A percentile compares a stretch with the other conserved stretches of the same genome.
phyloP scores from a whole-genome alignment of 176 grass and related monocot species.

The Oryza brachyantha region DNA sequence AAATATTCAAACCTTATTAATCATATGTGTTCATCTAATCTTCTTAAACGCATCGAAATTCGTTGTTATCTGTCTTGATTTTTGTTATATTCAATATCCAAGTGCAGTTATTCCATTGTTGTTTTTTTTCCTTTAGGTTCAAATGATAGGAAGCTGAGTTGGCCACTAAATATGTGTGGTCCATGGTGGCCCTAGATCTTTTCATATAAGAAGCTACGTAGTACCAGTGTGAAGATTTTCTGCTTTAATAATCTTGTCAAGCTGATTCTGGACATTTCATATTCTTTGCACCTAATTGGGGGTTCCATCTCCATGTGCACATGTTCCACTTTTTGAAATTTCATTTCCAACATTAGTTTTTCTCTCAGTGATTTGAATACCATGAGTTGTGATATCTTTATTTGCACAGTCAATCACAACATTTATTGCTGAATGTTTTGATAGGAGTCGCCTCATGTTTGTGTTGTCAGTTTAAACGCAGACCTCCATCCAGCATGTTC shows the following conservation, averaged over 20 bases:
- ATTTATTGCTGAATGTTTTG: background rate
- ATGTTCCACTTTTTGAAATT: conserved; percentile 2
- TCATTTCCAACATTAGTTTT: background rate
- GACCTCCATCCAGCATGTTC: background rate
- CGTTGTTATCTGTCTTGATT: background rate
- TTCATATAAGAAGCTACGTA: background rate
- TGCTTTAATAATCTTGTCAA: conserved; percentile 2
- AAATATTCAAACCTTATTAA: background rate
- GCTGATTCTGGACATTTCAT: conserved; percentile 16
- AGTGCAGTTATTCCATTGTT: background rate
- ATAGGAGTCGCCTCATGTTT: background rate
- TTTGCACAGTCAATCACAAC: background rate
- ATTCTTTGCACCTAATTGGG: conserved; percentile 10
- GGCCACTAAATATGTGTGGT: background rate
- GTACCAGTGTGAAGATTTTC: background rate
- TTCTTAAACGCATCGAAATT: background rate
- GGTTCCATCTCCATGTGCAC: conserved; percentile 21
- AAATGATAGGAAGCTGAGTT: background rate
- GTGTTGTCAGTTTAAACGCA: background rate
- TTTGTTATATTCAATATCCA: background rate
- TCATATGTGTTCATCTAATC: background rate
- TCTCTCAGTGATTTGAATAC: background rate
- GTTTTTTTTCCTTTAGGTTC: background rate
- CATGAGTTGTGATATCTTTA: background rate
- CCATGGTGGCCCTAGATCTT: background rate